Base-by-base conservation (phyloP, 257 asterid genomes). In the Pogostemon cablin region DNA sequence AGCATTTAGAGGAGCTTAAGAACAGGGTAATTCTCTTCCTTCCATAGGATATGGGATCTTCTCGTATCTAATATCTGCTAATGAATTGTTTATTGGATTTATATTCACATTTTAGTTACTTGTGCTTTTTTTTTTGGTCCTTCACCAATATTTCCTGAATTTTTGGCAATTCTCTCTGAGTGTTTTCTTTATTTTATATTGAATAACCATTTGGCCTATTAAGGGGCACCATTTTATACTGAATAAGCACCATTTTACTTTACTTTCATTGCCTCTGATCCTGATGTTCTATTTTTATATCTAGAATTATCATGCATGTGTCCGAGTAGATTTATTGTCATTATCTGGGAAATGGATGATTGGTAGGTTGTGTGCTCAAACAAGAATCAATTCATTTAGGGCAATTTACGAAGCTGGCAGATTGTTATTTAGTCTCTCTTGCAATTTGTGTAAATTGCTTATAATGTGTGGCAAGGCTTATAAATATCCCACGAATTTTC, bases 1-100 rank as follows among this genome's bases (percentile, higher is more conserved):
- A 91, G 82, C 83, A 87, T 76, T 64, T 79, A 67, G 86, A 82
- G 62, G 97, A 87, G 79, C 90, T 91, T 72, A 84, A 78, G 84
- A 85, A 83, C 87, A 95, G 87, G 96, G 97, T 91, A 82, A 50
- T 43, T 40, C 43, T 42, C 53, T 43, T 63, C 62, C 48, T 55
- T 41, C 43, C 52, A 47, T 46, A 35, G 69, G 39, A 7, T 39
- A 49, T 47, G 20, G 39, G 8, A 5, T 50, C 17, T 25, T 15
- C 7, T 17, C 35, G 9, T 67, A 56, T 60, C 34, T 42, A 12
- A 60, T 12, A 52, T 74, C 12, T n/a, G 43, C 46, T 44, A 43
- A 37, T 43, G 48, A 60, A 60, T 58, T 69, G 17, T 76, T 53
- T 49, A 56, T 65, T 49, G 41, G 58, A 56, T 47, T 62, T 35